Conservation (phyloP, 805 yeast species). For the Candida montana region DNA sequence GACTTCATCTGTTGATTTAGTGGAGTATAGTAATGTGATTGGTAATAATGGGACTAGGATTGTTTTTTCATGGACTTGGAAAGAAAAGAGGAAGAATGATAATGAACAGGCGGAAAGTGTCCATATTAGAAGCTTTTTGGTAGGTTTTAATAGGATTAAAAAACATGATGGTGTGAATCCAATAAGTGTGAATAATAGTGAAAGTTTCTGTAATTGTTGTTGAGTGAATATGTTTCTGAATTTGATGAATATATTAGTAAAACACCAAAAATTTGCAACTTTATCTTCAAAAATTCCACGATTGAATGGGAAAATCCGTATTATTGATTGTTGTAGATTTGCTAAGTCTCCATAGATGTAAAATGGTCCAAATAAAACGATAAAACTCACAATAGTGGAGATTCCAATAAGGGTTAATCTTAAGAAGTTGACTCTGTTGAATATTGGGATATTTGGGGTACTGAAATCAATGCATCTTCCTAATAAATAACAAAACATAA, state of each 20-base stretch:
- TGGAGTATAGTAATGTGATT: slow-evolving; percentile 54
- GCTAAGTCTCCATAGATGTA: slow-evolving; percentile 37
- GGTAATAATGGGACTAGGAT: slow-evolving; percentile 87
- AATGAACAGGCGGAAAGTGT: slow-evolving; percentile 79
- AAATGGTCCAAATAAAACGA: slow-evolving; percentile 55
- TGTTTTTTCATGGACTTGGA: slow-evolving; percentile 94
- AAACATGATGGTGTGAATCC: slow-evolving; percentile 54
- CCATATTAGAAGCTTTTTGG: slow-evolving; percentile 52
- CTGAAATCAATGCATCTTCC: slow-evolving; percentile 36
- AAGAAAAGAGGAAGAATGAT: slow-evolving; percentile 85
- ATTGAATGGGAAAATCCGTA: slow-evolving; percentile 85
- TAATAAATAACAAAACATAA: slow-evolving; percentile 74
- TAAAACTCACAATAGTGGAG: slow-evolving; percentile 54
- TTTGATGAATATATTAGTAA: slow-evolving; percentile 75
- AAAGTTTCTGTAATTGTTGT: slow-evolving; percentile 52
- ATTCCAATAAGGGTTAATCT: slow-evolving; percentile 57
- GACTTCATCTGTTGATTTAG: slow-evolving; percentile 52
- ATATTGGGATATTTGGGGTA: slow-evolving; percentile 14
- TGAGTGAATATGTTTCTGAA: slow-evolving; percentile 51
- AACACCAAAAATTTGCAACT: slow-evolving; percentile 97
- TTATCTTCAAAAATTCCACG: slow-evolving; percentile 96
- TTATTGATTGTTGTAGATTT: slow-evolving; percentile 43
- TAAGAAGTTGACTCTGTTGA: slow-evolving; percentile 44
- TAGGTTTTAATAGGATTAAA: slow-evolving; percentile 45
- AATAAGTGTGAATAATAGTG: slow-evolving; percentile 47